Base-by-base conservation (phyloP, 768 basidiomycete species). In the Amanita rimosa region DNA sequence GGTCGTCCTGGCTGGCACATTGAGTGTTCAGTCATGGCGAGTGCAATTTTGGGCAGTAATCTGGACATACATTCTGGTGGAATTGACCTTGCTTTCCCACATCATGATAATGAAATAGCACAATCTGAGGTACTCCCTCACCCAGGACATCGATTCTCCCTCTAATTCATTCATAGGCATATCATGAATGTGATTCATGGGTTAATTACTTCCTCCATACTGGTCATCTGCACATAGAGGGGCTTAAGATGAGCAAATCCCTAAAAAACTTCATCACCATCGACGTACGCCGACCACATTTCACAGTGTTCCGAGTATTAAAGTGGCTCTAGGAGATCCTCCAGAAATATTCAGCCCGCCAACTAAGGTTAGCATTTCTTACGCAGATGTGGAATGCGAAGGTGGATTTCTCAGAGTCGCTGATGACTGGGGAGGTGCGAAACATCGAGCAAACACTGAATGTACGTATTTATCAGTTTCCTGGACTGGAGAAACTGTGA, bases 1-100 rank as follows among this genome's bases (percentile, higher is more conserved):
- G 93, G 94, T n/a, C 76, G 95, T 37, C 95, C 95, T 3, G 95
- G 95, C 13, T 99, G 95, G 95, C 95, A 99, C 63, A 98, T 99
- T 51, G 95, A 99, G 63, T 99, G 95, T 67, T 94, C 90, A 3
- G 95, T 96, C 29, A 99, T 99, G 95, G 94, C 94, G 14, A 86
- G 81, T 54, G 92, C 85, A 27, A 72, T 97, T 42, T 71, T 97
- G 39, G 95, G 94, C 2, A 76, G 83, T 49, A 84, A 81, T 50
- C 88, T 99, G 81, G 96, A 98, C 64, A 93, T 99, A 53, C 96
- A 99, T 63, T 96, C 93, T 6, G 96, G 96, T 44, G 96, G 96
- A 4, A 83, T 90, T 35, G 96, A 99, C 67, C 72, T 99, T 43
- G 87, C 91, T n/a, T 99, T 99, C 68, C 96, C 96, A 4, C 96